These are phyloP conservation scores for Colletotrichum sp. DNA, from an alignment of 2,329 filamentous ascomycete genomes.

Conservation along the genomic window DNA sequence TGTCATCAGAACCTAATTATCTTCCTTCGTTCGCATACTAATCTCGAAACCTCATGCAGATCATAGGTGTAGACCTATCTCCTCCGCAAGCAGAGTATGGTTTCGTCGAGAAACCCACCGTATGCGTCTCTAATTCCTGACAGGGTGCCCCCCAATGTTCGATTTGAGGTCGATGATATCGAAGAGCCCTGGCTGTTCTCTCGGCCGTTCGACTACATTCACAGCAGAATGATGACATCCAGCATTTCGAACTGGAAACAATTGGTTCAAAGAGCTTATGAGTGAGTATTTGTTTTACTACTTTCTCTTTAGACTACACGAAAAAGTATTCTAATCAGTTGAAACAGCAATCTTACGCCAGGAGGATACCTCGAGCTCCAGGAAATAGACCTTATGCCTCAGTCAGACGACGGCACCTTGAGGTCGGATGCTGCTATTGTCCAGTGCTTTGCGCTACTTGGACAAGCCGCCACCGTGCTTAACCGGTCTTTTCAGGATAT, in stretches of 20 bases:
- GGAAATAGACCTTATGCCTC: not conserved
- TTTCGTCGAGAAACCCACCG: accelerated
- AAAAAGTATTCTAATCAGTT: accelerated
- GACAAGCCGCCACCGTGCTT: not conserved
- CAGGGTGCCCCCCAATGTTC: not conserved
- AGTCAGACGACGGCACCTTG: not conserved
- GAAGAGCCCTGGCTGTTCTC: not conserved
- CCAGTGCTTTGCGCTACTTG: not conserved
- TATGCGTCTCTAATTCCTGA: not conserved
- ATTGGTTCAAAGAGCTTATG: not conserved
- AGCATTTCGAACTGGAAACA: not conserved
- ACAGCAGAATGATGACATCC: not conserved
- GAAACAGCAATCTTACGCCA: not conserved
- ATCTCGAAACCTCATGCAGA: not conserved
- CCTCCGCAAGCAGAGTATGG: not conserved
- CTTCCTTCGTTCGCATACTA: accelerated
- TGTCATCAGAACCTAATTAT: accelerated
- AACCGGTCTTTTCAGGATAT: not conserved
- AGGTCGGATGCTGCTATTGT: not conserved
- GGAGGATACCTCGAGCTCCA: not conserved
- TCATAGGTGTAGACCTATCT: not conserved
- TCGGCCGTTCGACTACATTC: not conserved
- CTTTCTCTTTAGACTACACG: not conserved
- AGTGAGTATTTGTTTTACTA: not conserved
- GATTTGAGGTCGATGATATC: not conserved